A percentile compares a stretch with the other conserved stretches of the same genome.
Evolutionary conservation across 2,329 filamentous ascomycete genomes (phyloP).

Genomic region (Venturia effusa): DNA sequence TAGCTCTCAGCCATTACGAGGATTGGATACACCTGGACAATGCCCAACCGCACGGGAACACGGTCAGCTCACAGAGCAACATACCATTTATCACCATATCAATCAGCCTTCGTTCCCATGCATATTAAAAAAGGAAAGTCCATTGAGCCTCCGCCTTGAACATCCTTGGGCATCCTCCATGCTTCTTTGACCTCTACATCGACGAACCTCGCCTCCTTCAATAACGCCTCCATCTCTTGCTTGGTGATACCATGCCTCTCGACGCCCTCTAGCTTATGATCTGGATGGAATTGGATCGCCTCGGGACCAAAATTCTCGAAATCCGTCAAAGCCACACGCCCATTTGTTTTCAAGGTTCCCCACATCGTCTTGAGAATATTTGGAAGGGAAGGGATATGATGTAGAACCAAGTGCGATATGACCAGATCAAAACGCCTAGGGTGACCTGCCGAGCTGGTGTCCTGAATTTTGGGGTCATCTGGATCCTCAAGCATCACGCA

Average conservation of each 20-base stretch:
- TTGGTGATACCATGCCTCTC: conserved; percentile 42
- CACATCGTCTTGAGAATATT: conserved; percentile 35
- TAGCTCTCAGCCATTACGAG: background rate
- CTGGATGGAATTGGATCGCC: conserved; percentile 42
- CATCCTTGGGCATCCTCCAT: conserved; percentile 40
- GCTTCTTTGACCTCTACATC: conserved; percentile 37
- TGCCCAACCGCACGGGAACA: background rate
- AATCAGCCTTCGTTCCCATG: conserved; percentile 19
- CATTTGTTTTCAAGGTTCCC: conserved; percentile 37
- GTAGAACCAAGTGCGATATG: conserved; percentile 43
- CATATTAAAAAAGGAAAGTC: conserved; percentile 34
- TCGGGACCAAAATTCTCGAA: conserved; percentile 46
- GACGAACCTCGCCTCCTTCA: conserved; percentile 38
- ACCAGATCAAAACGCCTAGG: conserved; percentile 37
- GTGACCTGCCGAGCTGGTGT: conserved; percentile 26
- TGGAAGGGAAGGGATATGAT: conserved; percentile 41
- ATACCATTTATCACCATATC: background rate
- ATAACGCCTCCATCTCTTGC: conserved; percentile 30
- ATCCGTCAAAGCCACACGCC: conserved; percentile 43
- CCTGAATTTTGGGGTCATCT: conserved; percentile 29
- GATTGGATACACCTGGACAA: background rate
- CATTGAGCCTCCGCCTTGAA: conserved; percentile 32
- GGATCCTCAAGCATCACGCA: conserved; percentile 39
- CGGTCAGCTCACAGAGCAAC: background rate
- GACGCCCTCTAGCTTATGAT: conserved; percentile 41